Evolutionary conservation across 1,284 basidiomycete species (phyloP).

Genomic region (Macrocybe sp.): DNA sequence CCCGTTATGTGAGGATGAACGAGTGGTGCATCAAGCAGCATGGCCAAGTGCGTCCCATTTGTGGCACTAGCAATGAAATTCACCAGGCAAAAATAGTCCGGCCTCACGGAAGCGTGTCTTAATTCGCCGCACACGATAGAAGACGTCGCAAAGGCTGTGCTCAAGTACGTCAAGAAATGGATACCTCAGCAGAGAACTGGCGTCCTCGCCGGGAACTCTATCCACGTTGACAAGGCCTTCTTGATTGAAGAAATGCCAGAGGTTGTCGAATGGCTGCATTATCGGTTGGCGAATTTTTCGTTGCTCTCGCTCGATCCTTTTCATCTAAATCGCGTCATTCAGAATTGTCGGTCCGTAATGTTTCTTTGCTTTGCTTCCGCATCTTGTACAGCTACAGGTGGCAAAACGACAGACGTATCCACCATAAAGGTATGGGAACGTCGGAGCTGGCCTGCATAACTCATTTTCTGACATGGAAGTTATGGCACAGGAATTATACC

Average conservation of each 20-base stretch:
- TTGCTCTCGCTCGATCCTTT: constrained; percentile 8
- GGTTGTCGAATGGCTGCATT: constrained; percentile 70
- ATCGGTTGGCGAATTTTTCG: constrained; percentile 43
- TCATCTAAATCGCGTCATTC: constrained; percentile 2
- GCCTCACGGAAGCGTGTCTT: constrained; percentile 66
- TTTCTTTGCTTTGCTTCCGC: constrained; percentile 4
- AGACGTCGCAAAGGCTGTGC: constrained; percentile 51
- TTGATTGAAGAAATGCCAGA: constrained; percentile 74
- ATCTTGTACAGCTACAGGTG: constrained; percentile 6
- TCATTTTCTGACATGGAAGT: constrained; percentile 1
- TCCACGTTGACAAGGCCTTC: constrained; percentile 75
- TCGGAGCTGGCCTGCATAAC: too few relatives aligned
- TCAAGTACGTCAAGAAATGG: constrained; percentile 72
- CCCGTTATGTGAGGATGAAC: constrained; percentile 50
- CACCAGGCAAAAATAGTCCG: constrained; percentile 43
- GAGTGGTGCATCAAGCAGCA: constrained; percentile 76
- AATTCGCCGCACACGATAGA: constrained; percentile 52
- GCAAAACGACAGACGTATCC: constrained; percentile 56
- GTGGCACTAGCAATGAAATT: background rate
- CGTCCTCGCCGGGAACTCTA: constrained; percentile 76
- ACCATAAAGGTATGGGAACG: constrained; percentile 59
- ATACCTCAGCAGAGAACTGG: constrained; percentile 56
- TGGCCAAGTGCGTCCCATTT: constrained; percentile 42
- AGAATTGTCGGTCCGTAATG: constrained; percentile 56
- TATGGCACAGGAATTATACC: constrained; percentile 54